Base-by-base conservation (phyloP, 805 yeast genomes). In the Saccharomycopsis sp. region DNA sequence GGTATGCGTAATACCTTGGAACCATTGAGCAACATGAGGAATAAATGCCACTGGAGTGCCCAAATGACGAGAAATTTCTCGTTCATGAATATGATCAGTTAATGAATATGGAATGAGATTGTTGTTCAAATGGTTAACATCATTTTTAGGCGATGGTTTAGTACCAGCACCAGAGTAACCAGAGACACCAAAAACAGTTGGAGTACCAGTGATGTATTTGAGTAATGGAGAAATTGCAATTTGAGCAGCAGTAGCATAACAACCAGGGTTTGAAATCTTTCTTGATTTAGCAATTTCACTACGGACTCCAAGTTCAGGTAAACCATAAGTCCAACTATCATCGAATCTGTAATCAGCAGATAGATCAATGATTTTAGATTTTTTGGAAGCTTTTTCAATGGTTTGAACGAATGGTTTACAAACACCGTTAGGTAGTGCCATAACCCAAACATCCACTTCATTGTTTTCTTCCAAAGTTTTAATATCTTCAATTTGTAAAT, bases 81-180 rank as follows among this genome's bases (percentile, higher is more conserved):
- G 77, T 71, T 93, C 99, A 62, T 93, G 99, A 48, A 93, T 83
- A 64, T 93, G 99, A 62, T 90, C 96, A 9, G 98, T 93, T 57
- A 93, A 72, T 4, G 96, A 80, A 68, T 93, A 93, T 47, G 99
- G 97, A 58, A 93, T 85, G 60, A 93, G 69, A 67, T 93, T 93
- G 66, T 93, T 77, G 50, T 68, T 65, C 60, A 93, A 72, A 59
- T 79, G 71, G 47, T 78, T 71, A 40, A 83, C 68, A 61, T 93
- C 97, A 61, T 93, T 93, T 69, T 89, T 88, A 51, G 95, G 95
- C 11, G 96, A 85, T 47, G 98, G 98, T 67, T 94, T 93, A 31
- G 99, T 89, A 53, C 99, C 99, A 8, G 98, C 98, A 48, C 99
- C 99, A 9, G 98, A 93, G 63, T 90, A 93, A 40, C 99, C 99